These are phyloP conservation scores for Wallacemonas collosoma DNA, from an alignment of 208 protist species.

Conservation along the genomic window DNA sequence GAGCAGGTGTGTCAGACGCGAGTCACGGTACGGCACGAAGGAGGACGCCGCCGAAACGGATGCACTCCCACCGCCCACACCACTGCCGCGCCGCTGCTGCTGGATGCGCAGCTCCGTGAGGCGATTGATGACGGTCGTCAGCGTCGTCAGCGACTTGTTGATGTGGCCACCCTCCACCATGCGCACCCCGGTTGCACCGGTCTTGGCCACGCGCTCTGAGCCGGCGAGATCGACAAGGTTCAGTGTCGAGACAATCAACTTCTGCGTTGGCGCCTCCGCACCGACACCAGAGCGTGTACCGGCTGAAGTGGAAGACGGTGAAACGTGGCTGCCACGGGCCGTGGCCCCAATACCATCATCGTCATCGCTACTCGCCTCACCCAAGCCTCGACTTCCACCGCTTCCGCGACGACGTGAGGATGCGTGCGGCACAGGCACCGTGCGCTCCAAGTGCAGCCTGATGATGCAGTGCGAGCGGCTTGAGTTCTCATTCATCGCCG, in stretches of 20 bases:
- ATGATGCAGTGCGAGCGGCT: slow-evolving; percentile 97
- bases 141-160: slow-evolving; percentile 84
- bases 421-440: slow-evolving; percentile 4
- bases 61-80: neutral
- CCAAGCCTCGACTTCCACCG: neutral
- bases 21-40: slow-evolving; percentile 94
- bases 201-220: slow-evolving; percentile 94
- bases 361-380: slow-evolving; percentile 20
- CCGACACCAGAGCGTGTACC: neutral
- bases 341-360: slow-evolving; percentile 10
- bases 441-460: slow-evolving; percentile 87
- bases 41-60: slow-evolving; percentile 6
- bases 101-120: slow-evolving; percentile 31
- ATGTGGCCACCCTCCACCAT: slow-evolving; percentile 94
- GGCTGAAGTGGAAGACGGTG: neutral
- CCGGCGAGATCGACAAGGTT: slow-evolving; percentile 95
- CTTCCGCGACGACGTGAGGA: neutral
- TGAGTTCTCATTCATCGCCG: slow-evolving; percentile 94
- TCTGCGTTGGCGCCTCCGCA: slow-evolving; percentile 18
- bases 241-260: slow-evolving; percentile 54
- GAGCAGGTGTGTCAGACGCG: slow-evolving; percentile 92
- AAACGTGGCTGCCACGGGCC: neutral
- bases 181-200: slow-evolving; percentile 87
- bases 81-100: slow-evolving; percentile 15
- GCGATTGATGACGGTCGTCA: slow-evolving; percentile 79